phyloP scores from a whole-genome alignment of 176 grass and related monocot species.

The Thalia dealbata region DNA sequence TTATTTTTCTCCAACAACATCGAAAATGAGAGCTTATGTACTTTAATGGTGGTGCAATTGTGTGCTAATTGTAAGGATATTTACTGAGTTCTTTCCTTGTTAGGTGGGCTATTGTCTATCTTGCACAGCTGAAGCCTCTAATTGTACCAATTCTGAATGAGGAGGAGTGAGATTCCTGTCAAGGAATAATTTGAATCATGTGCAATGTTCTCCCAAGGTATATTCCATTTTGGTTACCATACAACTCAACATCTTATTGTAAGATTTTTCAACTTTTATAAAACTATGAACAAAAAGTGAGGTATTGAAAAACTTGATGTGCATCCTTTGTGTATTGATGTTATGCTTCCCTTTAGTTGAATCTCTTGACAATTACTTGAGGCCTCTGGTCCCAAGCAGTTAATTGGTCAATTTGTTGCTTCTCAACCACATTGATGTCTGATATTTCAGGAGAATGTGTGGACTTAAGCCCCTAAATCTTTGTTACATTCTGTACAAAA shows the following conservation, averaged over 20 bases:
- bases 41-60: background rate
- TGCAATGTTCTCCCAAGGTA: background rate
- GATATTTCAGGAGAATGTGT: background rate
- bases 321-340: background rate
- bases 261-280: background rate
- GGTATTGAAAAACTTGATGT: background rate
- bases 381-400: background rate
- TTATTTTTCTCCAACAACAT: background rate
- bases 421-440: background rate
- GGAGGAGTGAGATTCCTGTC: slow-evolving; percentile 40
- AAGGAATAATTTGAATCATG: background rate
- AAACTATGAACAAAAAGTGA: background rate
- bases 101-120: slow-evolving; percentile 97
- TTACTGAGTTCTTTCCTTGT: slow-evolving; percentile 6
- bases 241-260: background rate
- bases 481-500: too few species aligned
- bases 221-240: background rate
- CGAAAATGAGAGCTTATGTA: background rate
- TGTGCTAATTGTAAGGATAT: background rate
- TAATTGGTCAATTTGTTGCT: background rate
- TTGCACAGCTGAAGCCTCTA: slow-evolving; percentile 87
- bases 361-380: background rate
- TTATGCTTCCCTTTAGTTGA: background rate
- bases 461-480: too few species aligned
- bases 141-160: slow-evolving; percentile 88